Base-by-base conservation (phyloP, 2,329 filamentous ascomycete genomes). In the Epichloe sibirici region DNA sequence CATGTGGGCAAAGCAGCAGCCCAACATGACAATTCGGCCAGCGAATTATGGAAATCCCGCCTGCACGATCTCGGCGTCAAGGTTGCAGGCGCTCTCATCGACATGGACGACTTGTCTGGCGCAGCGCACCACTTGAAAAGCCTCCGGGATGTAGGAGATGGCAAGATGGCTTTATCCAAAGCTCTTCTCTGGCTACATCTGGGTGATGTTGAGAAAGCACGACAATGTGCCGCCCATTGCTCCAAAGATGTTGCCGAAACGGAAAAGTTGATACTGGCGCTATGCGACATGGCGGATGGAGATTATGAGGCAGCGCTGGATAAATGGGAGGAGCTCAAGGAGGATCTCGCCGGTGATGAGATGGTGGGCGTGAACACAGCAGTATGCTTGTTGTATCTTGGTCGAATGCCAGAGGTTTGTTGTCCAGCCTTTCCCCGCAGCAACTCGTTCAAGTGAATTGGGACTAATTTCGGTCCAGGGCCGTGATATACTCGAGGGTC, bases 71-170 rank as follows among this genome's bases (percentile, higher is more conserved):
- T 96, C 2, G 90, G 90, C 0, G 73, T 86, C 45, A 71, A 77
- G 52, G 79, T 86, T 1, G 79, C 79, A 0, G 77, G 79, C 13
- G 83, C 85, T 0, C 69, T 93, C 31, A 76, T 91, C 5, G 87
- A 93, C 66, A 94, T 96, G 83, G 88, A 89, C 8, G 91, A 98
- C 63, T 65, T 94, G 0, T 81, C 86, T 2, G 88, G 87, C 4
- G 93, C 91, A 0, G 81, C 78, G 1, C 74, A 84, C 34, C 89
- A 94, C 61, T 71, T 98, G 2, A 72, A 74, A 21, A 81, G 75
- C 3, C 66, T 95, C 13, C 70, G 65, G 48, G 66, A 64, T 15
- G 59, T 64, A 3, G 61, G 67, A 21, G 61, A 71, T 59, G 63
- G 67, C 21, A 69, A 71, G 66, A 59, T 77, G 55, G 66, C 67